Base-by-base conservation (phyloP, 2,329 filamentous ascomycete genomes). In the Stagonosporopsis chrysanthemi region DNA sequence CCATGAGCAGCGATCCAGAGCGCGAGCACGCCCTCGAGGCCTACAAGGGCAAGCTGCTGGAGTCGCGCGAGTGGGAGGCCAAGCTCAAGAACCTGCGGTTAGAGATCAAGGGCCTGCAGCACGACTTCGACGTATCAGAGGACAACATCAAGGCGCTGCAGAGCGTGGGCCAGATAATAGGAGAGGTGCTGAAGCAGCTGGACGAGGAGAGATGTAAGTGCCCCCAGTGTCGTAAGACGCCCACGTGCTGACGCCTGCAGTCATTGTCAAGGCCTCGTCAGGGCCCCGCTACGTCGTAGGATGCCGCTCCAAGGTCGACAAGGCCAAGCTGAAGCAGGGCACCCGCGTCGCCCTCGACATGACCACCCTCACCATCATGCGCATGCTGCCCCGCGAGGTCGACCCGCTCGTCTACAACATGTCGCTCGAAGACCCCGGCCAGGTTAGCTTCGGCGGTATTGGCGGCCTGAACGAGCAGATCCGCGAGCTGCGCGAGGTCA, bases 301-400 rank as follows among this genome's bases (percentile, higher is more conserved):
- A 57, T 99, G 95, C 83, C 89, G 95, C 72, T 97, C 93, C 62
- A 99, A 99, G 81, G 95, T 99, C 73, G 95, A 99, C 83, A 97
- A 96, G 82, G 82, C 84, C 62, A 98, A 97, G 84, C 83, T 99
- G 76, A 99, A 98, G 86, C 95, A 99, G 80, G 96, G 96, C 71
- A 97, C 94, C 26, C 91, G 95, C 73, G 95, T 99, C 52, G 94
- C 95, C 31, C 88, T 99, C 58, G 95, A 99, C 75, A 99, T 99
- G 95, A 99, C 95, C 48, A 99, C 95, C 19, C 90, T 99, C 68
- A 99, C 95, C 60, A 99, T 99, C 79, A 99, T 99, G 95, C 91
- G 95, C 73, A 99, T 99, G 95, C 85, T 99, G 43, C 96, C 95
- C 58, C 90, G 95, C 77, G 95, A 99, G 82, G 96, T 99, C 75